Conservation (phyloP, 257 asterid species). For the Nicotiana otophora region DNA sequence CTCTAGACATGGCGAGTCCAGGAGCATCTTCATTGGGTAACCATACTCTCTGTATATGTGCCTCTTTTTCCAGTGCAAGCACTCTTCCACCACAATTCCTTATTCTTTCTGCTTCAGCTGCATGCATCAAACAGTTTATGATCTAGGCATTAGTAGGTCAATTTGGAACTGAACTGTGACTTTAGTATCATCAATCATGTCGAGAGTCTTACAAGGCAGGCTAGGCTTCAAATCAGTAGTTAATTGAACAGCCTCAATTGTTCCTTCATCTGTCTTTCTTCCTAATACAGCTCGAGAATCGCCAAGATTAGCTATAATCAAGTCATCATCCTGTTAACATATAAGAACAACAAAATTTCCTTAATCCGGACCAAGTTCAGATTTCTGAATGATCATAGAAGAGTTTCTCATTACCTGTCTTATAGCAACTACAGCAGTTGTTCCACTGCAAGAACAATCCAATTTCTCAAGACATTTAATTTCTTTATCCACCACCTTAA, state of each 20-base stretch:
- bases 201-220: slow-evolving; percentile 45
- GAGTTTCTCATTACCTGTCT: slow-evolving; percentile 44
- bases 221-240: slow-evolving; percentile 84
- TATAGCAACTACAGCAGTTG: slow-evolving; percentile 55
- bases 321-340: slow-evolving; percentile 46
- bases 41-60: slow-evolving; percentile 74
- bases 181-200: not conserved
- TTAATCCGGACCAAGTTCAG: not conserved
- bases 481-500: slow-evolving; percentile 63
- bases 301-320: slow-evolving; percentile 78
- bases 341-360: not conserved
- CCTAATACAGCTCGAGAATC: slow-evolving; percentile 81
- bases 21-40: slow-evolving; percentile 67
- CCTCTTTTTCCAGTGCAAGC: slow-evolving; percentile 54
- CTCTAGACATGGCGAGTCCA: slow-evolving; percentile 88
- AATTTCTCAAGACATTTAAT: slow-evolving; percentile 38
- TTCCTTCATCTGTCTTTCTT: slow-evolving; percentile 41
- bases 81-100: slow-evolving; percentile 66
- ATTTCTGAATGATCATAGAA: not conserved
- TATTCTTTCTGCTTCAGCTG: slow-evolving; percentile 85
- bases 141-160: not conserved
- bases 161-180: not conserved
- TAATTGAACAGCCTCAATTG: slow-evolving; percentile 44
- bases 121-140: slow-evolving; percentile 28
- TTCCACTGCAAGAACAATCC: slow-evolving; percentile 71